Base-by-base conservation (phyloP, 495 filamentous ascomycete genomes). In the Xylaria nigripes region DNA sequence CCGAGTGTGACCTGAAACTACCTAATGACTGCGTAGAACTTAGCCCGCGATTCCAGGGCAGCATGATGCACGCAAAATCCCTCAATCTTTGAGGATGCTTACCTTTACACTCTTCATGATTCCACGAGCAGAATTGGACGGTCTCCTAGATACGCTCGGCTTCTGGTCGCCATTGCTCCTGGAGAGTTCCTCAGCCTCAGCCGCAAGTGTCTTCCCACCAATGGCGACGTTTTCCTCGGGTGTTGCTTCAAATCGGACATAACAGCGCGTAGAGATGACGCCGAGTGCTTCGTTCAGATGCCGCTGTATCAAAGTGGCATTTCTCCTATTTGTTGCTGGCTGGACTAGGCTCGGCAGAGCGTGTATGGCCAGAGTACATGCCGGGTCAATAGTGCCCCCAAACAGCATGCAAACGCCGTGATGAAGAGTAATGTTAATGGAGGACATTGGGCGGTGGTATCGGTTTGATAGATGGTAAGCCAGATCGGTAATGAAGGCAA, bases 241-340 rank as follows among this genome's bases (percentile, higher is more conserved):
- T 2, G 85, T 77, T 5, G 84, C 71, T n/a, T 80, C 64, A 61
- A 88, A 95, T 36, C 84, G 78, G 32, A 95, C 64, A 16, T 88
- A 70, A 0, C 90, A 89, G 25, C 86, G 76, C 0, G 76, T 69
- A 0, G 82, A 62, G 0, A 65, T 32, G 12, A 95, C 87, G 1
- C 81, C 79, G 7, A 95, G 70, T 3, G 81, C 70, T 7, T 86
- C 82, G 15, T 82, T 72, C 58, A 96, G 72, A 61, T 82, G 84
- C 2, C 71, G 70, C 58, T 89, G 83, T 13, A 93, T 79, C 36
- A 95, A 68, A n/a, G 72, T 76, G 3, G 89, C 83, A 69, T 90
- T 91, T 36, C 90, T 83, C 45, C 86, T 87, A 68, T 96, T 96
- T 34, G 81, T 89, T 3, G 85, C 79, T 0, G 89, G 84, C 19